phyloP scores from a whole-genome alignment of 306 rosid species.

The Albizia julibrissin region DNA sequence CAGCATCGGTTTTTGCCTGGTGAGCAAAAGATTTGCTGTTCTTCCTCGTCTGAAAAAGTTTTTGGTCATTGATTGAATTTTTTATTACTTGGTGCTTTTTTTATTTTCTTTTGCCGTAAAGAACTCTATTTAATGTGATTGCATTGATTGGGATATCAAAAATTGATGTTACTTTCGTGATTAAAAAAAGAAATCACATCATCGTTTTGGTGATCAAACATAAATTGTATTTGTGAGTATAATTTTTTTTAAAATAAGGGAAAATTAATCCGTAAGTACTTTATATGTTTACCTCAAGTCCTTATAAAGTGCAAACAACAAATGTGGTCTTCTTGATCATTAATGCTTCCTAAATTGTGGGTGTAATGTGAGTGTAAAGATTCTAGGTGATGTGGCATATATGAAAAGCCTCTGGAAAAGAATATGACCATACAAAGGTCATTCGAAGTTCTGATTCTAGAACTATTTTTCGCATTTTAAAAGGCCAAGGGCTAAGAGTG shows the following conservation, averaged over 20 bases:
- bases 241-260: background rate
- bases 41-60: background rate
- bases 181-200: background rate
- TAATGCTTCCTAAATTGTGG: background rate
- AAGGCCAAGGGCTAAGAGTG: background rate
- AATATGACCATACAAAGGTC: background rate
- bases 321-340: background rate
- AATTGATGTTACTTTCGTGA: background rate
- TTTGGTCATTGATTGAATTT: background rate
- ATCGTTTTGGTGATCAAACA: background rate
- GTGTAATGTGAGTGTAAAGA: background rate
- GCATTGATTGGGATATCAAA: background rate
- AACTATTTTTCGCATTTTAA: background rate
- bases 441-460: background rate
- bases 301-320: background rate
- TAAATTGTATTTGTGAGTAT: background rate
- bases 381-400: background rate
- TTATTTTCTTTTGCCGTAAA: background rate
- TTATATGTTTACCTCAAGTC: background rate
- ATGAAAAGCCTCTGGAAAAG: background rate
- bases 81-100: background rate
- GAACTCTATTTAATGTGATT: background rate
- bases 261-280: background rate
- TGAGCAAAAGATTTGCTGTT: slow-evolving; percentile 54
- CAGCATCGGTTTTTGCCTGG: slow-evolving; percentile 74